phyloP scores from a whole-genome alignment of 2,329 filamentous ascomycete genomes.

The Diplodia intermedia region DNA sequence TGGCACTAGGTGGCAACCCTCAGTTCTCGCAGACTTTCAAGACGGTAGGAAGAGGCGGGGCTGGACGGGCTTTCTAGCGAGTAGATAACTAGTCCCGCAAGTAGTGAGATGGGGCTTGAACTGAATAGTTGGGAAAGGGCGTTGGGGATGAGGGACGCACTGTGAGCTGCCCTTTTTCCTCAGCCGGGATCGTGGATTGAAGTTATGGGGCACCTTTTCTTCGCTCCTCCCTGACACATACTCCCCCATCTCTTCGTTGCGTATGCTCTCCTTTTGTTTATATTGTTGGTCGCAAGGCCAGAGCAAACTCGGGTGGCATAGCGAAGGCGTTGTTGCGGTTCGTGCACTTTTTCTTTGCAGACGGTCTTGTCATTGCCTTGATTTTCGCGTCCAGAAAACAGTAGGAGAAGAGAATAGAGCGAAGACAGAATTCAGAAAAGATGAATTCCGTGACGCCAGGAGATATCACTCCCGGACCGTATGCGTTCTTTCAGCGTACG shows the following conservation, averaged over 20 bases:
- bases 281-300: slow-evolving; percentile 21
- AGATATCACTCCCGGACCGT: background rate
- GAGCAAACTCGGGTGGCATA: slow-evolving; percentile 22
- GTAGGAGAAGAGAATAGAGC: background rate
- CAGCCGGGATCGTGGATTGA: no score
- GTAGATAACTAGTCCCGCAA: background rate
- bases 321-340: slow-evolving; percentile 14
- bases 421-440: background rate
- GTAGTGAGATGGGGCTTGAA: background rate
- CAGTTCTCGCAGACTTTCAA: slow-evolving; percentile 32
- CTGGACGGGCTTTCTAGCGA: slow-evolving; percentile 26
- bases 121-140: background rate
- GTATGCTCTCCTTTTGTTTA: background rate
- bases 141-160: background rate
- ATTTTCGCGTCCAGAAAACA: background rate
- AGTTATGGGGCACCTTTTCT: background rate
- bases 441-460: background rate
- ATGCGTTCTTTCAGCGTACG: background rate
- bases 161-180: no score
- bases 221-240: background rate
- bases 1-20: slow-evolving; percentile 42
- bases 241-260: background rate
- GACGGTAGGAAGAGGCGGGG: slow-evolving; percentile 19
- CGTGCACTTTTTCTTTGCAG: background rate
- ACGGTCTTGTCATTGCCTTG: background rate